These are phyloP conservation scores for Tolypocladium tropicale DNA, from an alignment of 2,329 filamentous ascomycete genomes.

Conservation along the genomic window DNA sequence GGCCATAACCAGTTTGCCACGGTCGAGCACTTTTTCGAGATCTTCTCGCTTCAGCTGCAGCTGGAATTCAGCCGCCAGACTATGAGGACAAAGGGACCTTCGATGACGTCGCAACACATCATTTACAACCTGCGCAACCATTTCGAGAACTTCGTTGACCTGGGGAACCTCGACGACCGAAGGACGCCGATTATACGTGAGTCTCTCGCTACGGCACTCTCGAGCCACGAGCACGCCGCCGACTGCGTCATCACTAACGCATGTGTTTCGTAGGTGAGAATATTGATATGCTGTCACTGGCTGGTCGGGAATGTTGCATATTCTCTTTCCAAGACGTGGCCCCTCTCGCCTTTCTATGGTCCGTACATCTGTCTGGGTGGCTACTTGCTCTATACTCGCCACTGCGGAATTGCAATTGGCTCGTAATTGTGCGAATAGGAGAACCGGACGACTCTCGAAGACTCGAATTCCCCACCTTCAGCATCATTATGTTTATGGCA, in stretches of 20 bases:
- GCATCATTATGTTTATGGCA: conserved; percentile 1
- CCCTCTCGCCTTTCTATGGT: conserved; percentile 10
- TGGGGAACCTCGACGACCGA: conserved; percentile 6
- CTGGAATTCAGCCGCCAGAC: conserved; percentile 9
- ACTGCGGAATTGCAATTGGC: conserved; percentile 8
- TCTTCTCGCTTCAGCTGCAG: conserved; percentile 15
- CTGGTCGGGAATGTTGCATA: conserved; percentile 9
- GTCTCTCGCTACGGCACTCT: neutral
- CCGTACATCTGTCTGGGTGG: conserved; percentile 4
- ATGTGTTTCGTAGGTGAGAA: conserved; percentile 11
- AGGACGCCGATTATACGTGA: conserved; percentile 12
- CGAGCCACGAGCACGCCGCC: neutral
- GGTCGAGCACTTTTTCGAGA: conserved; percentile 15
- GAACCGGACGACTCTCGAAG: neutral
- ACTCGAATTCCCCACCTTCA: neutral
- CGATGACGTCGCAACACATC: conserved; percentile 12
- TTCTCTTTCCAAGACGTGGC: conserved; percentile 9
- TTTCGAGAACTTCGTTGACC: conserved; percentile 14
- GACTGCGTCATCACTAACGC: neutral
- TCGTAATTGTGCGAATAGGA: conserved; percentile 3
- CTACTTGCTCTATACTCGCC: conserved; percentile 8
- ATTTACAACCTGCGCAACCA: conserved; percentile 15
- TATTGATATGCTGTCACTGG: conserved; percentile 11
- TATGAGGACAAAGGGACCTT: conserved; percentile 3
- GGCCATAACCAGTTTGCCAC: neutral